Conservation (phyloP, 1,284 basidiomycete species). For the Moniliophthora roreri region DNA sequence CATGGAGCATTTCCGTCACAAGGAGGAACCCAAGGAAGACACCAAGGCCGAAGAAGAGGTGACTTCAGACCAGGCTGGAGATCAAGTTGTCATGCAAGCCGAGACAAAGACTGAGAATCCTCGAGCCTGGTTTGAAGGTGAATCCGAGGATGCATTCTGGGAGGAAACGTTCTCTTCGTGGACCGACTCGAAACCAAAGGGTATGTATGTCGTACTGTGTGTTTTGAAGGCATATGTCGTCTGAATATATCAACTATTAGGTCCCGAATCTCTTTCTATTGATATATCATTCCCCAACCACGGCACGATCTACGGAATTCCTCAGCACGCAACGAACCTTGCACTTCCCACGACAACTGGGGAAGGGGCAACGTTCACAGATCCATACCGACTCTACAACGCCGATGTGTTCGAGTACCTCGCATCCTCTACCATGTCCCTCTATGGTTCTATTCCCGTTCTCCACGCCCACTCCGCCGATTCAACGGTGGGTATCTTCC, state of each 20-base stretch:
- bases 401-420: conserved; percentile 98
- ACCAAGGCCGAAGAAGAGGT: conserved; percentile 36
- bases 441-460: conserved; percentile 91
- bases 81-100: conserved; percentile 57
- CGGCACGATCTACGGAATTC: conserved; percentile 90
- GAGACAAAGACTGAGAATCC: conserved; percentile 37
- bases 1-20: conserved; percentile 95
- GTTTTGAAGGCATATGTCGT: not conserved
- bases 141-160: conserved; percentile 82
- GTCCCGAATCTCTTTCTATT: conserved; percentile 90
- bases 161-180: conserved; percentile 87
- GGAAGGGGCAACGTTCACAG: conserved; percentile 69
- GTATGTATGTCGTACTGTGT: conserved; percentile 39
- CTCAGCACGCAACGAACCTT: conserved; percentile 92
- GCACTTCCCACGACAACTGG: conserved; percentile 85
- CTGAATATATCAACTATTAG: conserved; percentile 40
- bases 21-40: conserved; percentile 44
- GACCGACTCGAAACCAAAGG: conserved; percentile 95
- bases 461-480: conserved; percentile 89
- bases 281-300: conserved; percentile 95
- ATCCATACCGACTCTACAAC: conserved; percentile 96
- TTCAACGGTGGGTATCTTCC: conserved; percentile 89
- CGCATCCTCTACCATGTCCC: conserved; percentile 86
- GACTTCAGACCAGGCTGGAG: conserved; percentile 38
- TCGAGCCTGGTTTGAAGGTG: conserved; percentile 85